Evolutionary conservation across 345 rosid genomes (phyloP).

Genomic region (Brassica nigra): DNA sequence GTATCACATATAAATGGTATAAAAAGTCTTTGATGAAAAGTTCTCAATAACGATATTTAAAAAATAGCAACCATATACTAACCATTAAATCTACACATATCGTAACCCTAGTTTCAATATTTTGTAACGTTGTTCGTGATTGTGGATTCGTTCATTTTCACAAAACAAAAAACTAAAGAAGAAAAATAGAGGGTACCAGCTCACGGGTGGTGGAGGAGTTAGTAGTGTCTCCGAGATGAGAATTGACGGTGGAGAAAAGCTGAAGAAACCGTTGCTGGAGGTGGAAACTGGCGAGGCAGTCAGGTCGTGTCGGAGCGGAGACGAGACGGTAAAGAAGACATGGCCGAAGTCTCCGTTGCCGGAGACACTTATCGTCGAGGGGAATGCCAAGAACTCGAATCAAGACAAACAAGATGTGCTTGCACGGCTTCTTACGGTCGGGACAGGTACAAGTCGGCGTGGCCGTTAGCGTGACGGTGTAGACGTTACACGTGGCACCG

Average conservation of each 20-base stretch:
- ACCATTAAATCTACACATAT: neutral
- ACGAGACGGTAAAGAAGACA: slow-evolving; percentile 59
- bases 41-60: neutral
- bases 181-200: slow-evolving; percentile 23
- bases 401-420: slow-evolving; percentile 75
- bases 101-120: neutral
- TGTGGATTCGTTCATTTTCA: neutral
- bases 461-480: slow-evolving; percentile 61
- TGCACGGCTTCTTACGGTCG: slow-evolving; percentile 82
- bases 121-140: neutral
- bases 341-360: slow-evolving; percentile 62
- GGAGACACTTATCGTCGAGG: slow-evolving; percentile 61
- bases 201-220: slow-evolving; percentile 22
- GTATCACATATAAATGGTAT: neutral
- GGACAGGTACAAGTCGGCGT: slow-evolving; percentile 83
- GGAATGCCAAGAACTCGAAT: slow-evolving; percentile 75
- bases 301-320: slow-evolving; percentile 48
- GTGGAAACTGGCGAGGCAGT: slow-evolving; percentile 51
- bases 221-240: slow-evolving; percentile 8
- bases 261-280: slow-evolving; percentile 69
- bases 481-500: slow-evolving; percentile 88
- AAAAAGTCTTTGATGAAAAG: neutral
- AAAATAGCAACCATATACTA: no score
- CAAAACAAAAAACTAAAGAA: neutral
- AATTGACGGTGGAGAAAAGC: slow-evolving; percentile 35